A percentile compares a stretch with the other conserved stretches of the same genome.
These are phyloP conservation scores for Salix arbutifolia DNA, from an alignment of 345 rosid species.

Conservation along the genomic window DNA sequence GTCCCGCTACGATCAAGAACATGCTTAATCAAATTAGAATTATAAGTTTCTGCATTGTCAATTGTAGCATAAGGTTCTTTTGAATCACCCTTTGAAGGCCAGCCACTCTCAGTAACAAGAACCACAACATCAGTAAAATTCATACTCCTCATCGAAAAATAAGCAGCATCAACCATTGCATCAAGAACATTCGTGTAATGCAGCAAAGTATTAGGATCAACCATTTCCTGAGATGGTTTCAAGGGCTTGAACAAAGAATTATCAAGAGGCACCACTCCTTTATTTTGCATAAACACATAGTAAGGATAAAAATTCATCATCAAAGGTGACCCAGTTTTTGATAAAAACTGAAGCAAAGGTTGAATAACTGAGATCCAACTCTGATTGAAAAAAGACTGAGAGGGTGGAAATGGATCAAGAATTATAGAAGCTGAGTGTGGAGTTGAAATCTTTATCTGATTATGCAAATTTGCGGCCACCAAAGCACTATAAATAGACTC, in stretches of 20 bases:
- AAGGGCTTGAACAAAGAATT: slow-evolving; percentile 82
- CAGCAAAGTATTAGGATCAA: slow-evolving; percentile 89
- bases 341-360: slow-evolving; percentile 77
- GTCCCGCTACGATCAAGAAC: slow-evolving; percentile 73
- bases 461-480: slow-evolving; percentile 84
- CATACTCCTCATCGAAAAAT: slow-evolving; percentile 84
- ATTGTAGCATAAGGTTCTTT: slow-evolving; percentile 83
- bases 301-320: slow-evolving; percentile 99
- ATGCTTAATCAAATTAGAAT: slow-evolving; percentile 89
- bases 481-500: slow-evolving; percentile 79
- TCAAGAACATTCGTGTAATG: slow-evolving; percentile 93
- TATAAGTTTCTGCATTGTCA: slow-evolving; percentile 84
- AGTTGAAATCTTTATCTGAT: slow-evolving; percentile 83
- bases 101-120: slow-evolving; percentile 80
- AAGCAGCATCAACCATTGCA: slow-evolving; percentile 93
- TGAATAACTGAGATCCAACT: slow-evolving; percentile 60
- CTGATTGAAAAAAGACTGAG: slow-evolving; percentile 92
- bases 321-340: slow-evolving; percentile 72
- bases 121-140: slow-evolving; percentile 73
- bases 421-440: slow-evolving; percentile 82
- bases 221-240: slow-evolving; percentile 91
- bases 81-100: slow-evolving; percentile 82
- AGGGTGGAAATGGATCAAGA: slow-evolving; percentile 84
- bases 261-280: slow-evolving; percentile 92
- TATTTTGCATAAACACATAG: slow-evolving; percentile 91